Base-by-base conservation (phyloP, 768 basidiomycete genomes). In the Panellus pusillus region DNA sequence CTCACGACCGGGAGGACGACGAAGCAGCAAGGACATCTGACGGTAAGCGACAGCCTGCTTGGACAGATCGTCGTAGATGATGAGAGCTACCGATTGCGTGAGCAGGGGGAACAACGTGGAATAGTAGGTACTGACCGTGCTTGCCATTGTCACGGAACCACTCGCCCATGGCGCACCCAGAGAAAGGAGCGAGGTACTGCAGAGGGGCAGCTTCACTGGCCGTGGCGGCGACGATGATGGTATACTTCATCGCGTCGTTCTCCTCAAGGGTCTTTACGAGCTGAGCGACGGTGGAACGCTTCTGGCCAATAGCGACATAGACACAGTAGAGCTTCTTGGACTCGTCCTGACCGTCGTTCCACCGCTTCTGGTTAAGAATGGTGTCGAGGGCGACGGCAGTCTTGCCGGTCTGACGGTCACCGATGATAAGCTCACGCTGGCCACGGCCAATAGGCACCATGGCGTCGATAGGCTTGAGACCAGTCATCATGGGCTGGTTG, bases 81-180 rank as follows among this genome's bases (percentile, higher is more conserved):
- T 98, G 66, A 98, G 84, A 61, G 96, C 89, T 90, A 49, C 14
- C 27, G 38, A 58, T 17, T 51, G 51, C 20, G 9, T 51, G 43
- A 59, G 32, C 4, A 31, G 19, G 6, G 29, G 14, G 42, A 9
- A 45, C n/a, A 31, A 31, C 12, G 12, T 18, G 44, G 43, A 14
- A 13, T n/a, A 43, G 27, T 15, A 1, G 28, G n/a, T 20, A 64
- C 85, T 50, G 66, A 89, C 89, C 95, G 75, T 99, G 97, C 80
- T 96, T 98, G 79, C 94, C 96, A 73, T 99, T 99, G 79, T 99
- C 97, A 77, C 93, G 91, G 97, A 99, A 99, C 96, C 96, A 99
- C 79, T 99, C 97, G 72, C 97, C 97, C 94, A 99, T 99, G 67
- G 97, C 97, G 76, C 93, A 96, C 61, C 97, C 97, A 63, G 97